A percentile compares a stretch with the other conserved stretches of the same genome.
Conservation (phyloP, 1,284 basidiomycete species). For the Taiwanofungus camphoratus region DNA sequence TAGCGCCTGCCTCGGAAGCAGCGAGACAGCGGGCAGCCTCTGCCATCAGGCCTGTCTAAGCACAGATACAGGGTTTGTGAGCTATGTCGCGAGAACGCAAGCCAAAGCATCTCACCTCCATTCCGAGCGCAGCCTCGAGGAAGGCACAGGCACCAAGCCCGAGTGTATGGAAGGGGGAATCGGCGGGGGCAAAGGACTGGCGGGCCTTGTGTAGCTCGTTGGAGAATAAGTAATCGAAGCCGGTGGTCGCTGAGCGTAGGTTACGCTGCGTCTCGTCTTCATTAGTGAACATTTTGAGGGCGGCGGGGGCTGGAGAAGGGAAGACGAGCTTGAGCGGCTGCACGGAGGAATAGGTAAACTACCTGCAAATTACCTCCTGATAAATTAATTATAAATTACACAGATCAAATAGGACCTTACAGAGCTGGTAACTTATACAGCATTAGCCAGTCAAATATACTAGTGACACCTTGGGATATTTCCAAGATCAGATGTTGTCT, state of each 20-base stretch:
- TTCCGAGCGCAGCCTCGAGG: constrained; percentile 71
- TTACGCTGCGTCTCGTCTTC: constrained; percentile 26
- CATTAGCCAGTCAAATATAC: no score
- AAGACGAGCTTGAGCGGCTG: no score
- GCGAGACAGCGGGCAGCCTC: constrained; percentile 53
- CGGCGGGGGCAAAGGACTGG: constrained; percentile 40
- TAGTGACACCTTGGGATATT: no score
- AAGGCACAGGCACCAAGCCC: constrained; percentile 71
- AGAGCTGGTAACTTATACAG: no score
- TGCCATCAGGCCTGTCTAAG: constrained; percentile 43
- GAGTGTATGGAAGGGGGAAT: constrained; percentile 64
- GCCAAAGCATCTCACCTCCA: constrained; percentile 50
- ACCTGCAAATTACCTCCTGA: no score
- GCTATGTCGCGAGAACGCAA: constrained; percentile 9
- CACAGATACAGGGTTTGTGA: not conserved
- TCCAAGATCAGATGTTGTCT: no score
- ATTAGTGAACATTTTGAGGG: constrained; percentile 10
- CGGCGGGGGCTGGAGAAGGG: no score
- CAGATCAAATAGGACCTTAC: no score
- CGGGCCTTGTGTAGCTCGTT: constrained; percentile 56
- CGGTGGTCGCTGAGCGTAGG: constrained; percentile 47
- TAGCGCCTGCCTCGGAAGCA: constrained; percentile 54
- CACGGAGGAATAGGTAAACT: no score
- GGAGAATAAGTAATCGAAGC: constrained; percentile 63
- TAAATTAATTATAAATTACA: no score